A percentile compares a stretch with the other conserved stretches of the same genome.
These are phyloP conservation scores for Cladosporium sp. DNA, from an alignment of 2,329 filamentous ascomycete species.

Conservation along the genomic window DNA sequence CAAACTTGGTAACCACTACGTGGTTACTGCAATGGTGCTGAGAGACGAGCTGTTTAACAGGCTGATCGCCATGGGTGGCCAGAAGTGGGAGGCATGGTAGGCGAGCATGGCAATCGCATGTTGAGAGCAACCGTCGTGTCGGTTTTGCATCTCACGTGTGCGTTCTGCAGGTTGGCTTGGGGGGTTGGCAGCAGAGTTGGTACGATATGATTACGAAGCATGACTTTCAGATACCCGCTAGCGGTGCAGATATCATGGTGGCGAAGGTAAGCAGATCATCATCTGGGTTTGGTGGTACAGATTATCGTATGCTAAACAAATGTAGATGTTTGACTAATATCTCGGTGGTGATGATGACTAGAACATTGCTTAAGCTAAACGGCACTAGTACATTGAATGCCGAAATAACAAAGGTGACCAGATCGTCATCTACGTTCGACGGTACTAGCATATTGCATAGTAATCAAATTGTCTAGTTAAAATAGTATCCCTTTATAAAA, in stretches of 20 bases:
- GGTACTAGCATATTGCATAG: no score
- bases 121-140: neutral
- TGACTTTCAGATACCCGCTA: neutral
- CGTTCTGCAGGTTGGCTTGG: no score
- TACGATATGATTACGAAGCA: constrained; percentile 6
- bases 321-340: neutral
- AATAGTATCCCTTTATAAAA: neutral
- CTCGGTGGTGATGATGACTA: neutral
- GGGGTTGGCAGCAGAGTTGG: neutral
- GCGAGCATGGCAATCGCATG: neutral
- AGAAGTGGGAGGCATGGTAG: constrained; percentile 81
- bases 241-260: neutral
- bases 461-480: neutral
- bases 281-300: neutral
- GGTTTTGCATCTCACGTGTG: neutral
- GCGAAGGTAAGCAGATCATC: neutral
- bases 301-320: neutral
- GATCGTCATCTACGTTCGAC: no score
- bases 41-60: constrained; percentile 81
- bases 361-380: neutral
- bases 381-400: neutral
- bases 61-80: constrained; percentile 70
- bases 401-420: no score
- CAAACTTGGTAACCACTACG: constrained; percentile 55
- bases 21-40: constrained; percentile 69